Base-by-base conservation (phyloP, 768 basidiomycete species). In the Russula emetica region DNA sequence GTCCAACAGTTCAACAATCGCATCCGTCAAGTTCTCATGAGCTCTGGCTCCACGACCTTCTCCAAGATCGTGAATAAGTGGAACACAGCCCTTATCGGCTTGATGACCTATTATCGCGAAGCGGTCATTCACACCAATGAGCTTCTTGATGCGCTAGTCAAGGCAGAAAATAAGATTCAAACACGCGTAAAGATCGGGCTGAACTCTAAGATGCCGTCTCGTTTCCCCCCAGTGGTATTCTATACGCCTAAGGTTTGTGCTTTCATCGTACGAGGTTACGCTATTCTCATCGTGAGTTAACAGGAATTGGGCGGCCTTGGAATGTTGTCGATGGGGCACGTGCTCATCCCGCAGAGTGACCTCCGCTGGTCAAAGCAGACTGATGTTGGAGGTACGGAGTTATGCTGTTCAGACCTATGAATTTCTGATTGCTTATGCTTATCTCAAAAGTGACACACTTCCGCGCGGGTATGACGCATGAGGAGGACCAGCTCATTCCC, bases 81-180 rank as follows among this genome's bases (percentile, higher is more conserved):
- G 94, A 95, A 94, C 74, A 96, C 94, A 4, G 91, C 92, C 20
- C 82, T 97, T 59, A 97, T 96, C 69, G 94, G 94, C 65, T 79
- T 98, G 42, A 95, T 97, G 92, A 98, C 96, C 0, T 98, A 98
- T 76, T 96, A 96, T 74, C 91, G 95, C 64, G 95, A 98, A 72
- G 95, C 95, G 32, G 94, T 98, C 69, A 94, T 98, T 59, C 94
- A 97, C 75, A 98, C 96, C 49, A 94, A 94, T 70, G 96, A 98
- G 75, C 80, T 99, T 22, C 83, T 99, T 55, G 97, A 98, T 73
- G 84, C 94, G 0, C 81, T 98, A 45, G 97, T 99, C 72, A 99
- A 99, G 77, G 94, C 95, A 2, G 96, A 99, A 79, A 98, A 98
- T 84, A 98, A 98, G 81, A 96, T 98, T 53, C 97, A 99, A 76